phyloP scores from a whole-genome alignment of 2,329 filamentous ascomycete genomes.

The Aspergillus ochraceus region DNA sequence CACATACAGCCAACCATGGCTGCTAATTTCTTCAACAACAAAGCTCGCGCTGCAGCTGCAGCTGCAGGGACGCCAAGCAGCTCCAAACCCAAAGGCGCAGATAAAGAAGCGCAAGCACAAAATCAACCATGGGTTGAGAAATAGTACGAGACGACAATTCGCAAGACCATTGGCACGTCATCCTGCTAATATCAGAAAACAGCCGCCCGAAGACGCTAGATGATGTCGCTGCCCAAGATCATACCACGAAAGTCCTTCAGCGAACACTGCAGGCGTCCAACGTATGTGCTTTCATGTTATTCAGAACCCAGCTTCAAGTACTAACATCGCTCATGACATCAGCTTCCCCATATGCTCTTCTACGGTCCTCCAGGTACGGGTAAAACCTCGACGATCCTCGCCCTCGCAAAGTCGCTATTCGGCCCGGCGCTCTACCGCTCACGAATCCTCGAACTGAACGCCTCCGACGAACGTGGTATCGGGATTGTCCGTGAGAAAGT shows the following conservation, averaged over 20 bases:
- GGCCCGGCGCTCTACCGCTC: slow-evolving; percentile 90
- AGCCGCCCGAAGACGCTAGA: slow-evolving; percentile 91
- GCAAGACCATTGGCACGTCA: neutral
- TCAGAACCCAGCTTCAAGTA: neutral
- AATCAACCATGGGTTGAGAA: slow-evolving; percentile 98
- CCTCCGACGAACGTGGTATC: slow-evolving; percentile 97
- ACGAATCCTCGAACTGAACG: slow-evolving; percentile 97
- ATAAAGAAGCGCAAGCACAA: slow-evolving; percentile 62
- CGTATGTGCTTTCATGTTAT: slow-evolving; percentile 43
- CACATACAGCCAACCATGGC: slow-evolving; percentile 44
- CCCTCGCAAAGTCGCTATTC: slow-evolving; percentile 95
- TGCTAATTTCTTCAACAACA: slow-evolving; percentile 94
- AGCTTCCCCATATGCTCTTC: slow-evolving; percentile 98
- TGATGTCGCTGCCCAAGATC: slow-evolving; percentile 96
- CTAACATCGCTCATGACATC: slow-evolving; percentile 3
- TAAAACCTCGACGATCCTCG: slow-evolving; percentile 97
- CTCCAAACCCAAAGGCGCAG: slow-evolving; percentile 63
- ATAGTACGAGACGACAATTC: slow-evolving; percentile 63
- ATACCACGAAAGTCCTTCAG: slow-evolving; percentile 89
- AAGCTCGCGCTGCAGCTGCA: slow-evolving; percentile 73
- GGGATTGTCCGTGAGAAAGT: slow-evolving; percentile 96
- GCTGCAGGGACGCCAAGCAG: slow-evolving; percentile 74
- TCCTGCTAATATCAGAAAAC: slow-evolving; percentile 1
- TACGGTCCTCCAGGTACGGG: slow-evolving; percentile 96
- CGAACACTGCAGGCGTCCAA: slow-evolving; percentile 94